Evolutionary conservation across 768 basidiomycete genomes (phyloP).

Genomic region (Lenzites betulinus): DNA sequence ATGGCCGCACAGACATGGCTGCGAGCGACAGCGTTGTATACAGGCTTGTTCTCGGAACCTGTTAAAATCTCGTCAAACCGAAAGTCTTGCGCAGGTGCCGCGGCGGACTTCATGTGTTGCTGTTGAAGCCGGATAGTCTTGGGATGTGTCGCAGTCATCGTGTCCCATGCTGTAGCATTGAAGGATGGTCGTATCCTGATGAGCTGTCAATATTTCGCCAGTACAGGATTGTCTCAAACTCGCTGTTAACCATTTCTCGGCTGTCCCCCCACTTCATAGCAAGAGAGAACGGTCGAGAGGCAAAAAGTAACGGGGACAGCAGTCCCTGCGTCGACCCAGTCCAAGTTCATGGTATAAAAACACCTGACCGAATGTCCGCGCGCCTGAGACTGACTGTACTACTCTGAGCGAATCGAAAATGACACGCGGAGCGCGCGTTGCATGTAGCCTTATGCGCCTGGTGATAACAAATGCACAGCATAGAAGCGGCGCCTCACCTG

Average conservation of each 20-base stretch:
- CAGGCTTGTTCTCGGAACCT: constrained; percentile 75
- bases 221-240: too few relatives aligned
- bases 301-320: too few relatives aligned
- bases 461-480: too few relatives aligned
- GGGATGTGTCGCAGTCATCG: constrained; percentile 35
- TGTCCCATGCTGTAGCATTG: constrained; percentile 57
- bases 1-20: constrained; percentile 89
- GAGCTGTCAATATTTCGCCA: background rate
- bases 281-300: background rate
- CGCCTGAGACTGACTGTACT: too few relatives aligned
- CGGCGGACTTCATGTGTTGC: constrained; percentile 49
- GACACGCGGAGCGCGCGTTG: too few relatives aligned
- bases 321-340: too few relatives aligned
- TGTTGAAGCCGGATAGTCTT: constrained; percentile 65
- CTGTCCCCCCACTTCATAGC: background rate
- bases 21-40: constrained; percentile 75
- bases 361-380: too few relatives aligned
- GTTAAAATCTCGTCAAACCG: constrained; percentile 77
- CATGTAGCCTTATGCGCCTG: too few relatives aligned
- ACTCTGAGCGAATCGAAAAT: too few relatives aligned
- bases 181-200: constrained; percentile 65
- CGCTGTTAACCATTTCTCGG: too few relatives aligned
- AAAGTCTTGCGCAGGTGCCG: constrained; percentile 49
- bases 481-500: constrained; percentile 44
- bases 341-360: too few relatives aligned